Conservation (phyloP, 768 basidiomycete species). For the Boletus rubropictus region DNA sequence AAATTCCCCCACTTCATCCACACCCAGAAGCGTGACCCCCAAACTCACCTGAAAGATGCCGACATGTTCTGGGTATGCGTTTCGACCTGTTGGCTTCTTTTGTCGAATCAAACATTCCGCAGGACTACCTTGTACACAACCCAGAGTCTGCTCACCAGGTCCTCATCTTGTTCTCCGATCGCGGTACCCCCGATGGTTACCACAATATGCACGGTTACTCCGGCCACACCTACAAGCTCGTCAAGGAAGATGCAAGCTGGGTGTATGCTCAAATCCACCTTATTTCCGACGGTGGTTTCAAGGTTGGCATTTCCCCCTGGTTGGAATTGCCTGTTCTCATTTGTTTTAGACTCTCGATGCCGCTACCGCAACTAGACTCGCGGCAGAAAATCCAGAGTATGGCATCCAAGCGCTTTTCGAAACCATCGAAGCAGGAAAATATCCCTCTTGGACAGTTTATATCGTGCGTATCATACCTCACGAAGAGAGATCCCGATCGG, state of each 20-base stretch:
- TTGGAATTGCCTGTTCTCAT: background rate
- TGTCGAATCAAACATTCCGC: slow-evolving; percentile 8
- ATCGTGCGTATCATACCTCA: slow-evolving; percentile 44
- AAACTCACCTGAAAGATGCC: slow-evolving; percentile 84
- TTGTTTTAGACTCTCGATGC: slow-evolving; percentile 58
- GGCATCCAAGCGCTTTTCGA: slow-evolving; percentile 74
- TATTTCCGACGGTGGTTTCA: slow-evolving; percentile 74
- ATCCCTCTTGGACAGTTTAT: slow-evolving; percentile 85
- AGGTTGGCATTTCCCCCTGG: slow-evolving; percentile 37
- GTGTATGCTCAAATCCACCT: slow-evolving; percentile 86
- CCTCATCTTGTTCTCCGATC: slow-evolving; percentile 91
- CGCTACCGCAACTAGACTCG: slow-evolving; percentile 57
- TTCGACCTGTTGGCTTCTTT: background rate
- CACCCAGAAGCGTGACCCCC: slow-evolving; percentile 87
- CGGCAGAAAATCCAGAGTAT: slow-evolving; percentile 80
- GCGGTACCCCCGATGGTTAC: slow-evolving; percentile 88
- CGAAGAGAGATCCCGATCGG: background rate
- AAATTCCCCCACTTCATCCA: slow-evolving; percentile 95
- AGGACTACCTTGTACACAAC: slow-evolving; percentile 88
- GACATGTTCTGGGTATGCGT: slow-evolving; percentile 75
- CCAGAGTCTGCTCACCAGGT: slow-evolving; percentile 87
- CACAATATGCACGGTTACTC: slow-evolving; percentile 89
- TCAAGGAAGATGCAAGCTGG: slow-evolving; percentile 78
- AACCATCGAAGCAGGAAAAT: slow-evolving; percentile 73
- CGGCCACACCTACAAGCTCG: slow-evolving; percentile 86